These are phyloP conservation scores for Colletotrichum navitas DNA, from an alignment of 2,329 filamentous ascomycete species.

Conservation along the genomic window DNA sequence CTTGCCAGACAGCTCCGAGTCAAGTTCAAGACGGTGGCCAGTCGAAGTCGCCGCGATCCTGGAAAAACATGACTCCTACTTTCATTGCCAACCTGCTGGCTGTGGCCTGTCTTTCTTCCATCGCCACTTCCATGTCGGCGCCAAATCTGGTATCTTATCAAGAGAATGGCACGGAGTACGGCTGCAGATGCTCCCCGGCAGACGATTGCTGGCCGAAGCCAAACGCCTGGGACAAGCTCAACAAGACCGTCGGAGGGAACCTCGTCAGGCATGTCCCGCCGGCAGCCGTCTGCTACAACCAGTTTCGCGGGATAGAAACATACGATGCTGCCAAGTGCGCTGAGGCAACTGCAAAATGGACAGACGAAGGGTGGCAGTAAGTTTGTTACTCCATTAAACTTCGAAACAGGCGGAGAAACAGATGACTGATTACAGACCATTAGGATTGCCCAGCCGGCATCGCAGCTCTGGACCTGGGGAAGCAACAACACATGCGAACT, in stretches of 20 bases:
- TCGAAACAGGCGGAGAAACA: neutral
- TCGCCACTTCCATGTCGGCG: constrained; percentile 3
- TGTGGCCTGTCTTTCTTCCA: constrained; percentile 6
- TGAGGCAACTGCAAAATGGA: constrained; percentile 49
- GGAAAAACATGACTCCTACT: constrained; percentile 19
- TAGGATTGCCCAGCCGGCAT: constrained; percentile 48
- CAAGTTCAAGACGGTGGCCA: neutral
- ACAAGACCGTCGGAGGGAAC: constrained; percentile 60
- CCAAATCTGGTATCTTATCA: constrained; percentile 19
- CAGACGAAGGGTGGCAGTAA: constrained; percentile 54
- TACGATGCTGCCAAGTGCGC: constrained; percentile 54
- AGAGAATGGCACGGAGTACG: constrained; percentile 31
- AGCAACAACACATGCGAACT: constrained; percentile 57
- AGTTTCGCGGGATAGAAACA: constrained; percentile 46
- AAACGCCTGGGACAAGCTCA: constrained; percentile 59
- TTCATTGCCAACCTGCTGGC: constrained; percentile 18
- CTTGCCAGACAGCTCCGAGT: neutral
- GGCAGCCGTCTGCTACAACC: constrained; percentile 58
- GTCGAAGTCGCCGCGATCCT: neutral
- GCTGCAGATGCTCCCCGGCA: constrained; percentile 61
- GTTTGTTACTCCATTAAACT: constrained; percentile 32
- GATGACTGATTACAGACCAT: constrained; percentile 31
- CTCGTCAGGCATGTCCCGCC: constrained; percentile 63
- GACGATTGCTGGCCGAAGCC: constrained; percentile 63
- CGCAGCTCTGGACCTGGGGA: constrained; percentile 56